phyloP scores from a whole-genome alignment of 2,329 filamentous ascomycete species.

The Grosmannia clavigera region DNA sequence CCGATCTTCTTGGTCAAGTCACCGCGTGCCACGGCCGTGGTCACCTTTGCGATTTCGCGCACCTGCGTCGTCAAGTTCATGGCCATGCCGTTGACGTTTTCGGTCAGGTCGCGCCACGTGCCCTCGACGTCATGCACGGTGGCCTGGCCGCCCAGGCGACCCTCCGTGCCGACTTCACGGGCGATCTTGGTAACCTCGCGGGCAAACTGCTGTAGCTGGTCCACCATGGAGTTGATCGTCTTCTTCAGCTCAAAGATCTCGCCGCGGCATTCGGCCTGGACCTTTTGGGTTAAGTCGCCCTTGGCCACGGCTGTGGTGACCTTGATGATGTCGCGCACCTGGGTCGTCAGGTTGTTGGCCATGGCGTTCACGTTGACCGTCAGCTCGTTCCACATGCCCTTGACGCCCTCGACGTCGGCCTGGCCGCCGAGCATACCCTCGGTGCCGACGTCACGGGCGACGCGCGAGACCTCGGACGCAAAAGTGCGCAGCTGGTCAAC shows the following conservation, averaged over 20 bases:
- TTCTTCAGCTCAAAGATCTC: constrained; percentile 93
- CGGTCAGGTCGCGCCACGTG: constrained; percentile 92
- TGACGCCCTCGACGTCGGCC: constrained; percentile 70
- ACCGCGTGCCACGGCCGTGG: constrained; percentile 85
- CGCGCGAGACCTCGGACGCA: constrained; percentile 71
- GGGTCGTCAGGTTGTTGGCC: constrained; percentile 76
- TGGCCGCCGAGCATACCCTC: constrained; percentile 75
- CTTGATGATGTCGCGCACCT: constrained; percentile 89
- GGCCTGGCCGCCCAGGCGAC: constrained; percentile 84
- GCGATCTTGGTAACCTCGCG: constrained; percentile 95
- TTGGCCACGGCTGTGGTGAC: constrained; percentile 60
- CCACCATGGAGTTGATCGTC: constrained; percentile 99
- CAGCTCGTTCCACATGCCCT: constrained; percentile 81
- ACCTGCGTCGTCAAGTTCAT: constrained; percentile 97
- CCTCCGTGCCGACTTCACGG: constrained; percentile 91
- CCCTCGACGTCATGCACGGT: constrained; percentile 93
- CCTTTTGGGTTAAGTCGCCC: constrained; percentile 92
- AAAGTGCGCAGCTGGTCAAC: constrained; percentile 76
- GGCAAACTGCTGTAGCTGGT: constrained; percentile 92
- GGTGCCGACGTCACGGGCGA: constrained; percentile 73
- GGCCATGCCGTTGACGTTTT: constrained; percentile 96
- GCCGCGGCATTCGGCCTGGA: constrained; percentile 82
- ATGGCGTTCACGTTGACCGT: constrained; percentile 81
- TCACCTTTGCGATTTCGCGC: constrained; percentile 92
- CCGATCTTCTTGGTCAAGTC: constrained; percentile 94